These are phyloP conservation scores for Aspergillus aculeatinus DNA, from an alignment of 2,329 filamentous ascomycete species.

Conservation along the genomic window DNA sequence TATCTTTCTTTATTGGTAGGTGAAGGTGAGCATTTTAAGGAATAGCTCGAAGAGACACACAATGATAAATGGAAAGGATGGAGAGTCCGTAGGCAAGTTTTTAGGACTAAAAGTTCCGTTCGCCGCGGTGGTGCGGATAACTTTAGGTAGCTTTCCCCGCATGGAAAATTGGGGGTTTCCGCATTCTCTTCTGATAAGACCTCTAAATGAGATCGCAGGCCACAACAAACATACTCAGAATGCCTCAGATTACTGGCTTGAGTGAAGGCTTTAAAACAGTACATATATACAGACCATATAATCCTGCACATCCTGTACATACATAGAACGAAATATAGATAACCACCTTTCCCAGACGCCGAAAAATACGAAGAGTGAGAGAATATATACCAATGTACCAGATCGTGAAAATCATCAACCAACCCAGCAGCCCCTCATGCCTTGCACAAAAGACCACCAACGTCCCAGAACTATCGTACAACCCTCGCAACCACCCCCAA, in stretches of 20 bases:
- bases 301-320: background rate
- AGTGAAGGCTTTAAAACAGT: too few relatives aligned
- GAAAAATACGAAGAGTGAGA: background rate
- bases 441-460: too few relatives aligned
- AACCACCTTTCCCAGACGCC: constrained; percentile 1
- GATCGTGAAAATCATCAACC: background rate
- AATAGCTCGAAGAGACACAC: too few relatives aligned
- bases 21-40: too few relatives aligned
- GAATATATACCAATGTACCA: background rate
- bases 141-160: constrained; percentile 23
- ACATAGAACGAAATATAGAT: background rate
- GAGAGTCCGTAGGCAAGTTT: too few relatives aligned
- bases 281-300: background rate
- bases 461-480: constrained; percentile 4
- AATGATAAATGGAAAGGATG: too few relatives aligned
- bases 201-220: background rate
- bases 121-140: constrained; percentile 3
- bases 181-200: background rate
- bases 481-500: background rate
- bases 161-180: background rate
- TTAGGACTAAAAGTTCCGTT: background rate
- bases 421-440: background rate
- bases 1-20: too few relatives aligned
- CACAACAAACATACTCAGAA: too few relatives aligned
- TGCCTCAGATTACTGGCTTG: too few relatives aligned